Conservation (phyloP, 129 eudicot genomes). For the Artemisia tridentata region DNA sequence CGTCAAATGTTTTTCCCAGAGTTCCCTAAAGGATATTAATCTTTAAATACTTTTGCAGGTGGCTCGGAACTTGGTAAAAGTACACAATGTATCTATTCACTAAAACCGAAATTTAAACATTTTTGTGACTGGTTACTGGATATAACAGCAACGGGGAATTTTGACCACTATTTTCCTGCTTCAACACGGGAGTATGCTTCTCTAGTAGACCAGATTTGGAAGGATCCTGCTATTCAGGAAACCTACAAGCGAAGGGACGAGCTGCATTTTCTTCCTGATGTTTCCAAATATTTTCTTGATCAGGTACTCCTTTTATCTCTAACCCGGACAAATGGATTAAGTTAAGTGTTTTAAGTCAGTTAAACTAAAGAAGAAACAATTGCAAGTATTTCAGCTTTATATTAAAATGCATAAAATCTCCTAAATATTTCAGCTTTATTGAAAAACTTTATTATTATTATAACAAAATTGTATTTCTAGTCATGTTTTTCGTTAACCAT, state of each 20-base stretch:
- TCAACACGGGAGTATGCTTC: slow-evolving; percentile 55
- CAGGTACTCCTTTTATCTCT: slow-evolving; percentile 29
- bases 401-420: too few species aligned
- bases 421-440: too few species aligned
- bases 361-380: too few species aligned
- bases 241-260: slow-evolving; percentile 47
- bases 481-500: too few species aligned
- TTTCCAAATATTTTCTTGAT: slow-evolving; percentile 47
- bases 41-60: slow-evolving; percentile 24
- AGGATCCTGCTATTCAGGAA: slow-evolving; percentile 59
- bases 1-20: neutral
- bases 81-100: slow-evolving; percentile 38
- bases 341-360: neutral
- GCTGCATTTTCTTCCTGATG: slow-evolving; percentile 46
- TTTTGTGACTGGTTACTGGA: slow-evolving; percentile 64
- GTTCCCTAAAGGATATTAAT: too few species aligned
- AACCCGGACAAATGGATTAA: neutral
- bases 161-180: slow-evolving; percentile 52
- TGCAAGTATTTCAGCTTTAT: neutral
- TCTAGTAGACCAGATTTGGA: slow-evolving; percentile 52
- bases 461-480: too few species aligned
- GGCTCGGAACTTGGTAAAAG: slow-evolving; percentile 28
- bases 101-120: slow-evolving; percentile 50
- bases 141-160: slow-evolving; percentile 45
- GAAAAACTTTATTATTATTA: too few species aligned